phyloP scores from a whole-genome alignment of 2,329 filamentous ascomycete genomes.

The Chaetoscypha palmicola region DNA sequence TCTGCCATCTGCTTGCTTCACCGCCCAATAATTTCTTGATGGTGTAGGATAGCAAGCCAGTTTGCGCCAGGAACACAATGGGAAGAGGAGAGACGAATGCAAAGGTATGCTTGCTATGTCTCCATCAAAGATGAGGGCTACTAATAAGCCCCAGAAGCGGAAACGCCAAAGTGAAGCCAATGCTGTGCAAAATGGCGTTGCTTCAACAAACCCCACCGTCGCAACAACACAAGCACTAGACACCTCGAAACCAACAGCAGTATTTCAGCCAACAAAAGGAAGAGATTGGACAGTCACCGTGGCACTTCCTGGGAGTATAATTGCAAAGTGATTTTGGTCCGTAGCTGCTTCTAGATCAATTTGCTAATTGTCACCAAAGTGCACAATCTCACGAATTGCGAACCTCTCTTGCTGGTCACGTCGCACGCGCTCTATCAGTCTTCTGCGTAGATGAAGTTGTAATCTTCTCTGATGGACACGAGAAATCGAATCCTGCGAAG shows the following conservation, averaged over 20 bases:
- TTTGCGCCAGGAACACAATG: constrained; percentile 19
- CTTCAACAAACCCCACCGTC: constrained; percentile 25
- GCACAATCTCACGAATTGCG: constrained; percentile 53
- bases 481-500: constrained; percentile 23
- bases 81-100: constrained; percentile 29
- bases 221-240: constrained; percentile 34
- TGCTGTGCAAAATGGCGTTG: constrained; percentile 14
- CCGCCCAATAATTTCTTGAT: neutral
- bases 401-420: constrained; percentile 63
- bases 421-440: constrained; percentile 74
- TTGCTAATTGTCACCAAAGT: constrained; percentile 11
- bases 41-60: neutral
- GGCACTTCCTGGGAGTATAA: constrained; percentile 70
- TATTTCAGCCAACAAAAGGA: constrained; percentile 58
- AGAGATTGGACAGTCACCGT: constrained; percentile 68
- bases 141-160: constrained; percentile 26
- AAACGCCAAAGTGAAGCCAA: constrained; percentile 29
- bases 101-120: constrained; percentile 16
- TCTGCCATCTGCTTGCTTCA: too few relatives aligned
- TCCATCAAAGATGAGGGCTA: neutral
- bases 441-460: constrained; percentile 82
- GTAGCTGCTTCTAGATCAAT: constrained; percentile 9
- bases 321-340: constrained; percentile 54
- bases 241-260: constrained; percentile 58
- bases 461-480: constrained; percentile 66